Base-by-base conservation (phyloP, 2,329 filamentous ascomycete species). In the Pleoardoris graminearum region DNA sequence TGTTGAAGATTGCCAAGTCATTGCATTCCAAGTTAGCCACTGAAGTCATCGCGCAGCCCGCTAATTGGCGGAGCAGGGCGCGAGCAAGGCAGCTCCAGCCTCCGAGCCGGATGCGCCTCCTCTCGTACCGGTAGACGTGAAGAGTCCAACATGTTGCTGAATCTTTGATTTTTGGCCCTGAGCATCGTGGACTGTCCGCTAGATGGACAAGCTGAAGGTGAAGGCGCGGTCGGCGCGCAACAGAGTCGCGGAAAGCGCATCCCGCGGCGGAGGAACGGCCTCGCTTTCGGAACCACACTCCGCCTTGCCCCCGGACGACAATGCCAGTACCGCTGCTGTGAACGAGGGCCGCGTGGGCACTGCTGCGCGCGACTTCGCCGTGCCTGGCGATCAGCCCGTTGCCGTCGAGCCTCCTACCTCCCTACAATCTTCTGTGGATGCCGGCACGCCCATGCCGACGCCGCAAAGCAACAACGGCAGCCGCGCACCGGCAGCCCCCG, bases 181-280 rank as follows among this genome's bases (percentile, higher is more conserved):
- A 17, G 17, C 27, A 43, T n/a, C 19, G 14, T 14, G n/a, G 29
- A 23, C 30, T 17, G 8, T 2, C 45, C 25, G 16, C 22, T n/a
- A 37, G 41, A 73, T 73, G 70, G 69, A 73, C 54, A 70, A 61
- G 46, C 55, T 71, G 25, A 70, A 67, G 60, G 50, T 57, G 16
- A 70, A 70, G 62, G 62, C 69, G 55, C 62, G 66, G 46, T 63
- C 67, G 21, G 69, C 70, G 44, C 69, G 69, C 58, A 71, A 70
- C 50, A 63, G 57, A 43, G 57, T 69, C 30, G 64, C 67, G 39
- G 62, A 67, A 29, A 58, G 57, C 27, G 58, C 64, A 3, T 70
- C 69, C 36, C 58, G 59, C 23, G 65, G 65, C 14, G 62, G 61
- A 14, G 65, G 62, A 17, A 61, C 56, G 35, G 67, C 52, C 12